A percentile compares a stretch with the other conserved stretches of the same genome.
These are phyloP conservation scores for Tuber aestivum DNA, from an alignment of 495 filamentous ascomycete genomes.

Conservation along the genomic window DNA sequence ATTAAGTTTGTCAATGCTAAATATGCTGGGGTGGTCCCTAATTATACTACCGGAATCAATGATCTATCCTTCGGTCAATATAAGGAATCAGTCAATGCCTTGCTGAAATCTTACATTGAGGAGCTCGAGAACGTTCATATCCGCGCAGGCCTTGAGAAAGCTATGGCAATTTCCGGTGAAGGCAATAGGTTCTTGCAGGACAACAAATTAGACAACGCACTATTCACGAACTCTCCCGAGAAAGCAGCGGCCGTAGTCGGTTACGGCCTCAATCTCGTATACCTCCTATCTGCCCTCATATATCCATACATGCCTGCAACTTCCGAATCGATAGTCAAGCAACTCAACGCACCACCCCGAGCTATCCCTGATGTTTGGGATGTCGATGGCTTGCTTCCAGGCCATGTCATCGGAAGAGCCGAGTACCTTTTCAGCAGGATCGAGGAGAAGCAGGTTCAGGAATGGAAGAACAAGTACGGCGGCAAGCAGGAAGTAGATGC, in stretches of 20 bases:
- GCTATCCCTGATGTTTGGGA: constrained; percentile 69
- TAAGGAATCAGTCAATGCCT: constrained; percentile 56
- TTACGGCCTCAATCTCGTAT: constrained; percentile 71
- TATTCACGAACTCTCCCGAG: constrained; percentile 65
- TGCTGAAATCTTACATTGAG: constrained; percentile 63
- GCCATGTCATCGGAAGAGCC: constrained; percentile 76
- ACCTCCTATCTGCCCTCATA: constrained; percentile 69
- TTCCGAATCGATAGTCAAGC: constrained; percentile 63
- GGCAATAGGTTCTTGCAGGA: constrained; percentile 80
- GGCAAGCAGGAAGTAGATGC: constrained; percentile 53
- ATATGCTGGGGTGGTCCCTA: constrained; percentile 63
- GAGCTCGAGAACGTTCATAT: constrained; percentile 71
- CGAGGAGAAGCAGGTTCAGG: constrained; percentile 69
- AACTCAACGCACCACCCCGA: constrained; percentile 60
- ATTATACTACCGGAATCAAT: constrained; percentile 50
- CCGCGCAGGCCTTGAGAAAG: constrained; percentile 62
- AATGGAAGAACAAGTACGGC: constrained; percentile 77
- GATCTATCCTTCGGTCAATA: constrained; percentile 53
- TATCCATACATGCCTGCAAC: constrained; percentile 82
- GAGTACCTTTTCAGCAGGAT: constrained; percentile 79
- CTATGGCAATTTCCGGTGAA: constrained; percentile 62
- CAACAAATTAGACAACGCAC: constrained; percentile 75
- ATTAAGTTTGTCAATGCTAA: constrained; percentile 83
- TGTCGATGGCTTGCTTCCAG: constrained; percentile 55
- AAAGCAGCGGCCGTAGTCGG: constrained; percentile 71